A percentile compares a stretch with the other conserved stretches of the same genome.
These are phyloP conservation scores for Noccaea caerulescens DNA, from an alignment of 345 rosid genomes.

Conservation along the genomic window DNA sequence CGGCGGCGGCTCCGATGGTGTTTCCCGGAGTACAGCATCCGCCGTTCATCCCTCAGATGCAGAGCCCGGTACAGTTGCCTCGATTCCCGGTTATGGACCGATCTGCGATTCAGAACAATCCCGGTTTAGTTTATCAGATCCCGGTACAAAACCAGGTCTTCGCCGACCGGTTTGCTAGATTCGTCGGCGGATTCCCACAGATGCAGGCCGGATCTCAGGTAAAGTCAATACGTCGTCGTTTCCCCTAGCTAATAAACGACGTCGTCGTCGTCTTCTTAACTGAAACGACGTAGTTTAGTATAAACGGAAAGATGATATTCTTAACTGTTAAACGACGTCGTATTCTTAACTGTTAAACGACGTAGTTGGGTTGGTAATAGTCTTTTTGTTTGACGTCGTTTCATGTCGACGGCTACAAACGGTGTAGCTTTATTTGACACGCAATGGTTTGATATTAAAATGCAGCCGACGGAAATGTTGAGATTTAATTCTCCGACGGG, in stretches of 20 bases:
- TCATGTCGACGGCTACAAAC: not conserved
- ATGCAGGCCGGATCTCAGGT: conserved; percentile 63
- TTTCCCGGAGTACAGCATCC: conserved; percentile 72
- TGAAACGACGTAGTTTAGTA: not conserved
- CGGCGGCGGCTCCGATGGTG: conserved; percentile 68
- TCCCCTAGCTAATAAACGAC: too few species aligned
- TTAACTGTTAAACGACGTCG: not conserved
- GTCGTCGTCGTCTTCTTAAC: not conserved
- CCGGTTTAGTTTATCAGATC: conserved; percentile 45
- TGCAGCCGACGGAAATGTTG: conserved; percentile 61
- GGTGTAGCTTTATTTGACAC: not conserved
- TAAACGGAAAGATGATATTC: not conserved
- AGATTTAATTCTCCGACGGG: conserved; percentile 49
- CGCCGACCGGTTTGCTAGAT: conserved; percentile 54
- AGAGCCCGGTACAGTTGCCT: conserved; percentile 51
- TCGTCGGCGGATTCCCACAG: conserved; percentile 52
- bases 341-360: not conserved
- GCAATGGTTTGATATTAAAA: conserved; percentile 2
- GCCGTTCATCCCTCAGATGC: conserved; percentile 53
- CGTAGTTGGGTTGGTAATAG: not conserved
- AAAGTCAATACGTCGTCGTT: not conserved
- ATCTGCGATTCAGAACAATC: conserved; percentile 52
- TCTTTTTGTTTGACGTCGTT: too few species aligned
- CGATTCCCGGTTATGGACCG: conserved; percentile 48
- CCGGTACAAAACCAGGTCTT: conserved; percentile 49